A percentile compares a stretch with the other conserved stretches of the same genome.
Evolutionary conservation across 116 monocot genomes (phyloP).

Genomic region (Iris pallida): DNA sequence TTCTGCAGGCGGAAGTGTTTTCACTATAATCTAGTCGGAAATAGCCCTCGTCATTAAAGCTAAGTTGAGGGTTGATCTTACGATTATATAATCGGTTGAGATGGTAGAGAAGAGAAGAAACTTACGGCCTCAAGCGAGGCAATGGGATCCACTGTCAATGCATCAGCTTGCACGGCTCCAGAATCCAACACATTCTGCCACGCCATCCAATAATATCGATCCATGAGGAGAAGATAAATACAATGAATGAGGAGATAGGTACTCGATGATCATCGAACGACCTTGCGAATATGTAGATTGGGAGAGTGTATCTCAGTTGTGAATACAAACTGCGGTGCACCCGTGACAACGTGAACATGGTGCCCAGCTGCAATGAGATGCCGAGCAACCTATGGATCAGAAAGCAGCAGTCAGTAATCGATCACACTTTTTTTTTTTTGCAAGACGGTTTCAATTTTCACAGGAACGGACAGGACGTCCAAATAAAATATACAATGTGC

Average conservation of each 20-base stretch:
- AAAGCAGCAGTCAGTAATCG: too few species aligned
- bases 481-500: too few species aligned
- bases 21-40: too few species aligned
- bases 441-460: too few species aligned
- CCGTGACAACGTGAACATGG: constrained; percentile 12
- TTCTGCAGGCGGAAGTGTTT: too few species aligned
- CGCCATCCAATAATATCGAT: background rate
- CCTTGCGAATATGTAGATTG: constrained; percentile 9
- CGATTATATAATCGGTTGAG: too few species aligned
- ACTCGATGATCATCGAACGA: background rate
- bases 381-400: constrained; percentile 3
- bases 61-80: too few species aligned
- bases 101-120: too few species aligned
- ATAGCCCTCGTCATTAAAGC: too few species aligned
- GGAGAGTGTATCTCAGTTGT: constrained; percentile 8
- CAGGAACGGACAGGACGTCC: too few species aligned
- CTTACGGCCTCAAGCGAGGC: constrained; percentile 6
- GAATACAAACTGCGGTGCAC: constrained; percentile 7
- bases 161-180: constrained; percentile 15
- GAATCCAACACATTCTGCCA: constrained; percentile 8
- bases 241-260: background rate
- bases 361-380: constrained; percentile 12
- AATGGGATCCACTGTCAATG: constrained; percentile 9
- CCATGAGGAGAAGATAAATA: background rate
- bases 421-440: too few species aligned